These are phyloP conservation scores for Craterostigma plantagineum DNA, from an alignment of 257 asterid genomes.

Conservation along the genomic window DNA sequence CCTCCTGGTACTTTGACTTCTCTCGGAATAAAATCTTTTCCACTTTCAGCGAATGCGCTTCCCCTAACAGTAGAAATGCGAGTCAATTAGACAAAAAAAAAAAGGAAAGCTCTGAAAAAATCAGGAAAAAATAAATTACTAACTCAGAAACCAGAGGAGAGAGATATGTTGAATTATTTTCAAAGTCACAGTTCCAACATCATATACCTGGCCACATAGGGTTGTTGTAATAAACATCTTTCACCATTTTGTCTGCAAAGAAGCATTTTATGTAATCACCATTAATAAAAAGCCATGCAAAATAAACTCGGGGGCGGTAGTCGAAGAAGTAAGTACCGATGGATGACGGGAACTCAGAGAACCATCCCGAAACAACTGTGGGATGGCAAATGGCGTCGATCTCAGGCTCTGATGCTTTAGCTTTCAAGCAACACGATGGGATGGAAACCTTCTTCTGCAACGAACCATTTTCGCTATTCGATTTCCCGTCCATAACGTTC, in stretches of 20 bases:
- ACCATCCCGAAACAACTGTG: conserved; percentile 95
- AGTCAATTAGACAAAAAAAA: background rate
- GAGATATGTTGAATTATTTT: too few relatives aligned
- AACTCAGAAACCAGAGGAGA: background rate
- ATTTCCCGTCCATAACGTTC: conserved; percentile 86
- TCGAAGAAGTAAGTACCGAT: conserved; percentile 27
- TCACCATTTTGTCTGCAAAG: conserved; percentile 30
- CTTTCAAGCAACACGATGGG: conserved; percentile 91
- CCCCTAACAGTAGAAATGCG: conserved; percentile 33
- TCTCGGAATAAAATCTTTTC: conserved; percentile 65
- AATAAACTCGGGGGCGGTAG: conserved; percentile 2
- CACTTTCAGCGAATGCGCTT: conserved; percentile 83
- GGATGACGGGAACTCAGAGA: conserved; percentile 33
- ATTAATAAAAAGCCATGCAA: background rate
- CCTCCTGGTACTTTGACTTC: conserved; percentile 76
- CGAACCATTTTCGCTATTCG: conserved; percentile 35
- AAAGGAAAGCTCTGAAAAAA: too few relatives aligned
- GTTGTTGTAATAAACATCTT: conserved; percentile 56
- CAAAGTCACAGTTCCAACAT: conserved; percentile 4
- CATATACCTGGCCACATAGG: conserved; percentile 98
- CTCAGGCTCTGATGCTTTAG: conserved; percentile 51
- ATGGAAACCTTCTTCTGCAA: conserved; percentile 17
- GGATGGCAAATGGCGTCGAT: conserved; percentile 54
- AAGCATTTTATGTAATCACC: too few relatives aligned
- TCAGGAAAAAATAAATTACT: background rate